Conservation (phyloP, 2,329 filamentous ascomycete genomes). For the Monilinia vaccinii-corymbosi region DNA sequence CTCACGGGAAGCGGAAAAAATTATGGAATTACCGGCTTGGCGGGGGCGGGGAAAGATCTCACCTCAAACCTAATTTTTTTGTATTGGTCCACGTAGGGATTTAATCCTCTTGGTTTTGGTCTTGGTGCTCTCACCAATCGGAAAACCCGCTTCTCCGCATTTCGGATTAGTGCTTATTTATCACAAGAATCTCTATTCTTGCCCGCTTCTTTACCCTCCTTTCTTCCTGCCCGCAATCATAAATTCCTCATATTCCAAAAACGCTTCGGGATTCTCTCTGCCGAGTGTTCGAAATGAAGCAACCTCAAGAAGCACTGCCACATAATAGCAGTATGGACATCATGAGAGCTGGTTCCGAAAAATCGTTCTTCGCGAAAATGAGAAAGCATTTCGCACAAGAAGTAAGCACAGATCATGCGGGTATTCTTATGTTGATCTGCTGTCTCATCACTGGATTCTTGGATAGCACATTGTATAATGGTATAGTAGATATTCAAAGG, state of each 20-base stretch:
- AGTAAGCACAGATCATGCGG: slow-evolving; percentile 6
- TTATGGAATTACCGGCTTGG: background rate
- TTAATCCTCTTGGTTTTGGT: background rate
- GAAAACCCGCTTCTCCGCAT: background rate
- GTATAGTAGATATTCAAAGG: background rate
- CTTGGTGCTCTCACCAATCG: background rate
- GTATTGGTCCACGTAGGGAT: background rate
- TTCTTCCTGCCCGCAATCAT: background rate
- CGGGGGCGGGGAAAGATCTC: background rate
- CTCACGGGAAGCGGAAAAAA: background rate
- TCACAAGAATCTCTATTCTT: background rate
- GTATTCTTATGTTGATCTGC: slow-evolving; percentile 46
- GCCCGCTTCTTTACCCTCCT: background rate
- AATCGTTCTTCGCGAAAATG: background rate
- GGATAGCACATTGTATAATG: slow-evolving; percentile 47
- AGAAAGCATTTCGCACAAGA: slow-evolving; percentile 1
- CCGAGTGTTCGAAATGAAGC: background rate
- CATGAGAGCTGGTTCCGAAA: background rate
- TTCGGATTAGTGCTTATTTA: slow-evolving; percentile 5
- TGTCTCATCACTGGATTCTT: slow-evolving; percentile 71
- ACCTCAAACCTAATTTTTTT: background rate
- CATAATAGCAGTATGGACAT: background rate
- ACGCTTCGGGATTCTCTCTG: background rate
- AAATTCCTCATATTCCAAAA: background rate
- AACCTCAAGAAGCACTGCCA: background rate